Evolutionary conservation across 495 filamentous ascomycete genomes (phyloP), one percentile per base, ranked within the genome.

Genomic region (Gamarada debralockiae): DNA sequence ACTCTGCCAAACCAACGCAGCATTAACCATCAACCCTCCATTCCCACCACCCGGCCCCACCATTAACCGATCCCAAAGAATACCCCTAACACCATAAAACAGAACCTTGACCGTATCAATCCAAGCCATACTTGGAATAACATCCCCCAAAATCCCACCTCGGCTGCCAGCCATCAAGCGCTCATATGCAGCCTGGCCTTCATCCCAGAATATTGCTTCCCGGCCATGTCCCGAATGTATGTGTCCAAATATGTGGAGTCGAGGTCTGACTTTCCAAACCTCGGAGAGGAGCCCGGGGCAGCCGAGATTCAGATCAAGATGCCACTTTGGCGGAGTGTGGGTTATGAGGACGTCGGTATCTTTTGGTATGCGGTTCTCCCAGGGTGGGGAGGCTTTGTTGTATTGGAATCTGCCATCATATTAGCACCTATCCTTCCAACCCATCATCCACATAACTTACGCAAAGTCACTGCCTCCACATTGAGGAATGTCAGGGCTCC

Each of bases 221-320:
- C 69, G 65, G 6, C 84, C 84, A 50, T 77, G 66, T n/a, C 77
- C 81, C 52, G 72, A 82, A 68, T 97, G 93, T 22, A 95, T 76
- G 64, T 97, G 93, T 4, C 92, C 92, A 68, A 95, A 96, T 50
- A 96, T 77, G 67, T 97, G 92, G 10, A 97, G 70, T 25, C 71
- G 71, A 3, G 92, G 92, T 52, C 81, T 83, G 17, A 93, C 81
- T 22, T 81, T 76, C 89, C 90, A 93, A 24, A 90, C 60, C 55
- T 95, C 90, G 15, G 77, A 69, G 1, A 92, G 75, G 2, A 97
- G 78, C 25, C 74, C 80, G 17, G 84, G 81, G 62, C 89, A 95
- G 23, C 92, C 92, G 46, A 88, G 73, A 47, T 65, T 56, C 13
- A 86, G 65, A 65, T 97, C 92, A 6, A 87, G 80, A 64, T 97